Percentiles rank a stretch among this genome's conserved stretches.
These are phyloP conservation scores for Podospora didyma DNA, from an alignment of 495 filamentous ascomycete genomes.

Conservation along the genomic window DNA sequence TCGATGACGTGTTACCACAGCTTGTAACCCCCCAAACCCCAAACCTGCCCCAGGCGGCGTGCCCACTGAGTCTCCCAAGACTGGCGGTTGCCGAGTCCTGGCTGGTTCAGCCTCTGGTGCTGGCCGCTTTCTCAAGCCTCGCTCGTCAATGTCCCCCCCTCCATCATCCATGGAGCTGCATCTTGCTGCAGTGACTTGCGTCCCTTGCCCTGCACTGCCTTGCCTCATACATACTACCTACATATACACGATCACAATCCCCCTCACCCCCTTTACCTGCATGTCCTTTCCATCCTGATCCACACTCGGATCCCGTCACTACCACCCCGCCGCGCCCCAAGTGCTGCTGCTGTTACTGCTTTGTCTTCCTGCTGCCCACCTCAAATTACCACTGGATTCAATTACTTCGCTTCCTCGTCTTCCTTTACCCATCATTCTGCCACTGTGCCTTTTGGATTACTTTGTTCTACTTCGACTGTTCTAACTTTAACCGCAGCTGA, in stretches of 20 bases:
- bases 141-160: conserved; percentile 14
- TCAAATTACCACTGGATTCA: conserved; percentile 30
- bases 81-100: conserved; percentile 3
- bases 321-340: conserved; percentile 27
- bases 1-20: conserved; percentile 40
- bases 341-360: conserved; percentile 9
- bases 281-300: conserved; percentile 38
- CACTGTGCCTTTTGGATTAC: conserved; percentile 11
- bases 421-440: conserved; percentile 13
- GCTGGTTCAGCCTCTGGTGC: not conserved
- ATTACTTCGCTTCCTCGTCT: conserved; percentile 19
- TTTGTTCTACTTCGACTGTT: conserved; percentile 15
- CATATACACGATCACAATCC: conserved; percentile 32
- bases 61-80: conserved; percentile 19
- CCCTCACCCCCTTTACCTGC: conserved; percentile 31
- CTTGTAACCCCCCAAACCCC: conserved; percentile 25
- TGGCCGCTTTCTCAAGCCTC: conserved; percentile 20
- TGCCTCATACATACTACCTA: conserved; percentile 21
- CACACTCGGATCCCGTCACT: conserved; percentile 29
- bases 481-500: conserved; percentile 46
- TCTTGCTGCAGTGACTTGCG: conserved; percentile 38
- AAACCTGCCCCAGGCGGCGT: conserved; percentile 18
- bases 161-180: conserved; percentile 27
- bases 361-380: conserved; percentile 2
- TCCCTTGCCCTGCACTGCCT: conserved; percentile 34